These are phyloP conservation scores for Ceriops decandra DNA, from an alignment of 345 rosid genomes.

Conservation along the genomic window DNA sequence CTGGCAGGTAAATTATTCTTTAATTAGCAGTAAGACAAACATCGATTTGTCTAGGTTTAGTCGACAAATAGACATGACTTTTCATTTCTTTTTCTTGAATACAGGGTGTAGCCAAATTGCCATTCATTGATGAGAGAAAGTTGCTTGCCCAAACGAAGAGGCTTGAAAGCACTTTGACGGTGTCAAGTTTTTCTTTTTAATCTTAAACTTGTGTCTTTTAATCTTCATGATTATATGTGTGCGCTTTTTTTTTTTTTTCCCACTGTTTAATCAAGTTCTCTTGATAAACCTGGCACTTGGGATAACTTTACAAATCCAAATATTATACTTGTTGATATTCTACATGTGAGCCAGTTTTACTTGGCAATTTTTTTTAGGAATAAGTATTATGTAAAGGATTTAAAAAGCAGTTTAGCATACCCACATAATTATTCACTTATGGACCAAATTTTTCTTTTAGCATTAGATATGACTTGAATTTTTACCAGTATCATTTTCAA, in stretches of 20 bases:
- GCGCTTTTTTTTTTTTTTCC: slow-evolving; percentile 2
- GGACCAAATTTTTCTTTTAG: no score
- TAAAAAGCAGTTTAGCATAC: no score
- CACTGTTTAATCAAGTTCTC: no score
- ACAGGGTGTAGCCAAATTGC: slow-evolving; percentile 93
- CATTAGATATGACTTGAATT: no score
- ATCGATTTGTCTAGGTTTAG: background rate
- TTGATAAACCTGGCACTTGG: no score
- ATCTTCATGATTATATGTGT: background rate
- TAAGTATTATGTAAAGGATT: no score
- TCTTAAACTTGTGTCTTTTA: background rate
- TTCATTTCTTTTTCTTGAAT: slow-evolving; percentile 21
- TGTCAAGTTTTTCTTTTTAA: slow-evolving; percentile 27
- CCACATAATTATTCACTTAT: no score
- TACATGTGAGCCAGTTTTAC: background rate
- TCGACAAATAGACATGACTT: slow-evolving; percentile 9
- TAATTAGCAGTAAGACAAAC: background rate
- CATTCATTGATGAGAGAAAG: slow-evolving; percentile 81
- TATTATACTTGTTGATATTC: background rate
- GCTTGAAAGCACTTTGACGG: slow-evolving; percentile 79
- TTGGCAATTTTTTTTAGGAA: no score
- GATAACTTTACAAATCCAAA: no score
- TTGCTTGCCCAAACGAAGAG: slow-evolving; percentile 76
- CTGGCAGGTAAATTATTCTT: slow-evolving; percentile 72
- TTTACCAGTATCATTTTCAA: no score